Evolutionary conservation across 768 basidiomycete genomes (phyloP), one percentile per base, ranked within the genome.

Genomic region (Mycena alexandri): DNA sequence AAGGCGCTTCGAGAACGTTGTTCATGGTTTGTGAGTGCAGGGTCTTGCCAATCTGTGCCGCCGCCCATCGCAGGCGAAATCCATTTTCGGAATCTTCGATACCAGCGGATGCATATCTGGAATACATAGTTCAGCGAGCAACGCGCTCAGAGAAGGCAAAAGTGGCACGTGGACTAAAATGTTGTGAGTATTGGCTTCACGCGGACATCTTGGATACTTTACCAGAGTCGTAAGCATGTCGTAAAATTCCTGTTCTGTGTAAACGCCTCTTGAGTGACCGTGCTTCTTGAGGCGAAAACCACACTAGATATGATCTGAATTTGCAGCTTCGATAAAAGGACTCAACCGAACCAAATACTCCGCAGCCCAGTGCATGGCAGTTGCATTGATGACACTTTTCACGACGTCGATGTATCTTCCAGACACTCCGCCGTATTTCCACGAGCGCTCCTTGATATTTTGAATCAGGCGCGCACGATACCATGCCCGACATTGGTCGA

Each of bases 381-480:
- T 72, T 10, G 80, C 71, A 63, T 83, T 84, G 73, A 83, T 75
- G 7, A 85, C 83, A 58, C 83, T 79, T 43, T 77, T 75, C 29
- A 84, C 81, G 64, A 86, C 75, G 68, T 87, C 83, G 65, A 86
- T 69, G 38, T 75, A 78, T 54, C 62, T 73, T 36, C 78, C 78
- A 14, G 75, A 60, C 9, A 74, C 69, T 47, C 76, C 75, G 56
- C 75, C 71, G 36, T 74, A 74, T 19, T 60, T 69, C 72, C 75
- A 79, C 7, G 75, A 75, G n/a, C 71, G 61, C 25, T 73, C 58
- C 50, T 74, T 68, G 52, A 79, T 71, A 14, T 66, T 44, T 21
- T 65, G 56, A 5, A 38, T 52, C 6, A 74, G 73, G 61, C 63
- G 70, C 4, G 71, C 59, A 33, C 70, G 67, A 70, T 75, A 80